Conservation (phyloP, 306 rosid species). For the Parietaria judaica region DNA sequence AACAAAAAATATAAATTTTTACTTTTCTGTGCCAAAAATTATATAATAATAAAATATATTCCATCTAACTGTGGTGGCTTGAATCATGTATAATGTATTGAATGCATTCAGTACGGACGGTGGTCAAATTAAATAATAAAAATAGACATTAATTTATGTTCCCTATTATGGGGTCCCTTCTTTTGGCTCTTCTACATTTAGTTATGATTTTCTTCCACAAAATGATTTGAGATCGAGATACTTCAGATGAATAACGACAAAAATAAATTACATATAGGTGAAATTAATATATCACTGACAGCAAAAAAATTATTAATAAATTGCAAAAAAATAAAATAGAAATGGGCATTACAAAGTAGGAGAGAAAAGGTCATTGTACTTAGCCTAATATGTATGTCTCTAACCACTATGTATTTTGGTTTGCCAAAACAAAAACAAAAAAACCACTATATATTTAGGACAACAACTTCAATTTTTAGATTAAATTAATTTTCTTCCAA, state of each 20-base stretch:
- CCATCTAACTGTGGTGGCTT: background rate
- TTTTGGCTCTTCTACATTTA: background rate
- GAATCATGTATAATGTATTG: background rate
- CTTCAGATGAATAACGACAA: too few species aligned
- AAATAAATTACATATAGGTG: background rate
- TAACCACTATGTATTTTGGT: background rate
- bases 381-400: background rate
- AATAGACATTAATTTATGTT: constrained; percentile 6
- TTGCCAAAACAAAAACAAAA: too few species aligned
- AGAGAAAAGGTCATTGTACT: background rate
- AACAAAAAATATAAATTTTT: too few species aligned
- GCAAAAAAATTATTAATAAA: background rate
- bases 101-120: background rate
- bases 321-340: background rate
- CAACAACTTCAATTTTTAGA: too few species aligned
- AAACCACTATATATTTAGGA: background rate
- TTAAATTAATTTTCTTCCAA: too few species aligned
- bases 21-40: too few species aligned
- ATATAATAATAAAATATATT: too few species aligned
- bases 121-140: background rate
- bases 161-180: background rate
- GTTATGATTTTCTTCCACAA: too few species aligned
- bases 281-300: background rate
- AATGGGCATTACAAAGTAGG: background rate
- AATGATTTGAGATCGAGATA: background rate